Conservation (phyloP, 179 eudicot genomes). For the Corrigiola litoralis region DNA sequence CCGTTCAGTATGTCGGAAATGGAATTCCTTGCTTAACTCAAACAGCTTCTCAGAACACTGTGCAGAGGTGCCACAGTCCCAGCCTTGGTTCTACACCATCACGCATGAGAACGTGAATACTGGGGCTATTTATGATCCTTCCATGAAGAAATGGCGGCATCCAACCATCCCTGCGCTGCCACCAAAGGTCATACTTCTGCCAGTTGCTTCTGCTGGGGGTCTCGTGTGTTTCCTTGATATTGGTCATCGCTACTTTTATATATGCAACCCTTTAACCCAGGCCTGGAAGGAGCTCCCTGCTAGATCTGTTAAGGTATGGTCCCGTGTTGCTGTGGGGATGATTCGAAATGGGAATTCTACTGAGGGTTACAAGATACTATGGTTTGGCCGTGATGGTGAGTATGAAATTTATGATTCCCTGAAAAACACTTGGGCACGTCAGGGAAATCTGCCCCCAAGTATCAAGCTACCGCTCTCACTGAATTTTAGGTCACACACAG, state of each 20-base stretch:
- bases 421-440: constrained; percentile 54
- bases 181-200: constrained; percentile 57
- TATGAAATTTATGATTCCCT: constrained; percentile 73
- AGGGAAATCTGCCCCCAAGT: constrained; percentile 46
- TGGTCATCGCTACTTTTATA: constrained; percentile 57
- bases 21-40: constrained; percentile 71
- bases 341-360: constrained; percentile 34
- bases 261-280: constrained; percentile 79
- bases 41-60: constrained; percentile 67
- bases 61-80: constrained; percentile 42
- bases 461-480: constrained; percentile 65
- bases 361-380: constrained; percentile 66
- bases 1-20: constrained; percentile 74
- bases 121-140: constrained; percentile 80
- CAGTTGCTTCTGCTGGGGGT: constrained; percentile 94
- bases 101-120: constrained; percentile 61
- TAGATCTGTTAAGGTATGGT: constrained; percentile 66
- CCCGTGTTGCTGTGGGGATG: constrained; percentile 91
- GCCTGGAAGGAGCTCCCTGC: constrained; percentile 75
- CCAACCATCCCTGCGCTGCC: constrained; percentile 59
- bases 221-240: constrained; percentile 83
- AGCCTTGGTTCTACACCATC: constrained; percentile 80
- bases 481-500: constrained; percentile 70
- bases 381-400: constrained; percentile 80
- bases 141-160: constrained; percentile 73